These are phyloP conservation scores for Exophiala aquamarina DNA, from an alignment of 2,329 filamentous ascomycete species.

Conservation along the genomic window DNA sequence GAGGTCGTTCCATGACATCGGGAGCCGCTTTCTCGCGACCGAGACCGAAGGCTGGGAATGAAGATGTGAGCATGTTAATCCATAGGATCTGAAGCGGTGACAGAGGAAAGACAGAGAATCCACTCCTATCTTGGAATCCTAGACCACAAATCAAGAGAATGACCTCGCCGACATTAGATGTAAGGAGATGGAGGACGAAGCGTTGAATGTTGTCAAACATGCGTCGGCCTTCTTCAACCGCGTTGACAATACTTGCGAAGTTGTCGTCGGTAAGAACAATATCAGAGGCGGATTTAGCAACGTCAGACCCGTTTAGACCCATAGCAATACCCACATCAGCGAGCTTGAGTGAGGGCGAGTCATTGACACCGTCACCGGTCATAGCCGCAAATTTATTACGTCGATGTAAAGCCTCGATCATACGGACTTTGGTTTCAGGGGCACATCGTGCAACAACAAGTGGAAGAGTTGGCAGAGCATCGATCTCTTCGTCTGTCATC, in stretches of 20 bases:
- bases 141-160: conserved; percentile 58
- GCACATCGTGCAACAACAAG: conserved; percentile 82
- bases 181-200: conserved; percentile 57
- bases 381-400: conserved; percentile 76
- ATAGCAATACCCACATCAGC: conserved; percentile 88
- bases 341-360: conserved; percentile 75
- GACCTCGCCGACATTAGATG: conserved; percentile 59
- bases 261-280: conserved; percentile 71
- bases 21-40: conserved; percentile 57
- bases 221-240: conserved; percentile 77
- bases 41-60: conserved; percentile 60
- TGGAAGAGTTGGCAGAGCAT: conserved; percentile 71
- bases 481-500: conserved; percentile 54
- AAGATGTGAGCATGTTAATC: conserved; percentile 64
- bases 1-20: conserved; percentile 56
- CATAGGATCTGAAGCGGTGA: conserved; percentile 61
- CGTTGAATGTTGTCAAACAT: conserved; percentile 92
- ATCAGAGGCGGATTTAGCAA: conserved; percentile 76
- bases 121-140: conserved; percentile 55
- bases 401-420: conserved; percentile 84
- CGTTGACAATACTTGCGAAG: conserved; percentile 81
- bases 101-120: conserved; percentile 59
- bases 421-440: conserved; percentile 82
- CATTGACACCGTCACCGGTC: conserved; percentile 88
- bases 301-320: conserved; percentile 80